Base-by-base conservation (phyloP, 768 basidiomycete species). In the Psilocybe azurescens region DNA sequence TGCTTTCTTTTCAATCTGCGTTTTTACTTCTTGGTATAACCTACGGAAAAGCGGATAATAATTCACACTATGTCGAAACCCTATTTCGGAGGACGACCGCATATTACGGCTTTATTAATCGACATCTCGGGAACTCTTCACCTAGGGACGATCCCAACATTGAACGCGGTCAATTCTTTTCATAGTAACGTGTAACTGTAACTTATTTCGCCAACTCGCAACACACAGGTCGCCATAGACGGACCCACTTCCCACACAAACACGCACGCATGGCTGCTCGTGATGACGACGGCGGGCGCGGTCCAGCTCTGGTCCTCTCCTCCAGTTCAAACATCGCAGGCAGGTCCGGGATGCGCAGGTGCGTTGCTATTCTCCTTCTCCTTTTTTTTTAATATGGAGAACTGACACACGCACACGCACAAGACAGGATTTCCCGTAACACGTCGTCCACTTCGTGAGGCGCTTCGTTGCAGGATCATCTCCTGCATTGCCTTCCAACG, bases 241-340 rank as follows among this genome's bases (percentile, higher is more conserved):
- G 58, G 73, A 73, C 3, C 67, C 68, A 57, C 75, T 69, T 82
- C 16, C 63, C 79, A 10, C 68, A 80, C 1, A 78, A 13, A 11
- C n/a, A 44, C 41, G 41, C 41, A 44, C 41, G 41, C 41, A 4
- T 4, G 41, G 83, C 16, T 88, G 5, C 71, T 88, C 18, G 58
- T 94, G 18, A 87, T 88, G 1, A 91, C 91, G 0, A 84, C 85
- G n/a, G 89, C 90, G 2, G 94, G 93, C 9, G 80, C 91, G 3
- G 68, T 95, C 29, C 90, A 95, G 66, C 75, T 90, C 8, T 93
- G 93, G 91, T 32, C 52, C 13, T 20, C 52, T 53, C 33, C 52
- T 33, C 33, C n/a, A 7, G 7, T 4, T n/a, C 13, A 5, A 13
- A 77, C 86, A 51, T 81, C 84, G 67, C 9, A 76, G 92, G 55